phyloP scores from a whole-genome alignment of 352 stramenopile genomes.

The Pythium sukuiense region DNA sequence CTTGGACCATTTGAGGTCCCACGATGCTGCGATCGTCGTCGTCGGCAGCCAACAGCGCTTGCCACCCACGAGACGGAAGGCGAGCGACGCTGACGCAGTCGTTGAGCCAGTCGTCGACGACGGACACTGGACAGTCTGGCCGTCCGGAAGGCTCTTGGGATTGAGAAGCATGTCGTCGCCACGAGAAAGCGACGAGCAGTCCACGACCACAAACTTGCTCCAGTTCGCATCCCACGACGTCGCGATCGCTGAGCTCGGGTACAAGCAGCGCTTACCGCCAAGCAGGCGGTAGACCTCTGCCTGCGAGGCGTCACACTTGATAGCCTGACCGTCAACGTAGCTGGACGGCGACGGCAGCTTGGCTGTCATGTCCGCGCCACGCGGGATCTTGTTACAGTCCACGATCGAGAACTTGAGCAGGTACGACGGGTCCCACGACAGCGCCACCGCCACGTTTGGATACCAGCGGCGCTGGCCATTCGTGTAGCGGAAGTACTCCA shows the following conservation, averaged over 20 bases:
- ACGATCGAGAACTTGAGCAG: conserved; percentile 14
- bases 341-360: conserved; percentile 25
- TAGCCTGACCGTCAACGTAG: conserved; percentile 25
- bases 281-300: conserved; percentile 24
- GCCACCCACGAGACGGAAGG: background rate
- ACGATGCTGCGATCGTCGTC: too few species aligned
- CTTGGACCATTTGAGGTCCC: too few species aligned
- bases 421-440: conserved; percentile 16
- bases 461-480: conserved; percentile 15
- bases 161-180: conserved; percentile 31
- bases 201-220: conserved; percentile 13
- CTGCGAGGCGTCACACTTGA: conserved; percentile 27
- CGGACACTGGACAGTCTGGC: background rate
- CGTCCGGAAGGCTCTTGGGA: conserved; percentile 4
- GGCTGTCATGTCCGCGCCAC: conserved; percentile 23
- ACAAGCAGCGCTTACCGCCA: conserved; percentile 26
- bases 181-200: conserved; percentile 25
- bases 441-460: conserved; percentile 5
- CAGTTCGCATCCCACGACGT: conserved; percentile 34
- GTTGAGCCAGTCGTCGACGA: too few species aligned
- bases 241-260: conserved; percentile 27
- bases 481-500: conserved; percentile 12
- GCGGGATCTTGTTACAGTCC: conserved; percentile 23
- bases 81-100: background rate
- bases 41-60: too few species aligned